Evolutionary conservation across 768 basidiomycete genomes (phyloP).

Genomic region (Amanita molliuscula): DNA sequence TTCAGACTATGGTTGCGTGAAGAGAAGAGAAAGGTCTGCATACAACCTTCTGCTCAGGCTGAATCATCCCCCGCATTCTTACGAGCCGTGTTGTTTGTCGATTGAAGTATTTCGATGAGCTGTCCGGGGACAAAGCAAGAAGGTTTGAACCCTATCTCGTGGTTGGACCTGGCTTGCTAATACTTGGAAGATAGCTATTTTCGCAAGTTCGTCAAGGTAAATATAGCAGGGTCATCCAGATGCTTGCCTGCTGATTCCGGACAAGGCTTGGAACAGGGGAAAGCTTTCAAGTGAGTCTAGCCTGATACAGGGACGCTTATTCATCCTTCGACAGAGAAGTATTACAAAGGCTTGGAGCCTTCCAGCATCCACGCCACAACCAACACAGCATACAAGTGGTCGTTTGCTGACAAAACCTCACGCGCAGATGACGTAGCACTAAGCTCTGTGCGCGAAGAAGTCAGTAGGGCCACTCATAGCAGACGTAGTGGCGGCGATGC

Average conservation of each 20-base stretch:
- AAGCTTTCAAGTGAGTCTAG: slow-evolving; percentile 47
- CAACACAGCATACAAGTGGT: slow-evolving; percentile 84
- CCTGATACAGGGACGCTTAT: slow-evolving; percentile 6
- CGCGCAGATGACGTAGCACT: slow-evolving; percentile 50
- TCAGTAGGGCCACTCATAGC: slow-evolving; percentile 36
- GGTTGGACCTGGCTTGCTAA: slow-evolving; percentile 18
- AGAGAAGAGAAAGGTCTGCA: slow-evolving; percentile 34
- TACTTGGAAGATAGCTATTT: slow-evolving; percentile 55
- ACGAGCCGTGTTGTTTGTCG: not conserved
- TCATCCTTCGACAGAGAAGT: slow-evolving; percentile 13
- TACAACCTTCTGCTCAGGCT: slow-evolving; percentile 9
- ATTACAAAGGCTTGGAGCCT: slow-evolving; percentile 48
- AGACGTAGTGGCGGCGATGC: slow-evolving; percentile 13
- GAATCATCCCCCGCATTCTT: slow-evolving; percentile 5
- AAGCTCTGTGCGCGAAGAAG: slow-evolving; percentile 47
- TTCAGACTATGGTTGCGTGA: slow-evolving; percentile 84
- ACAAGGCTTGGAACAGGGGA: slow-evolving; percentile 75
- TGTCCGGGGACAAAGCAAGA: slow-evolving; percentile 73
- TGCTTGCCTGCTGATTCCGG: not conserved
- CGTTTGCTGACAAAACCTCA: slow-evolving; percentile 60
- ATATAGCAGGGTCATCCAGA: not conserved
- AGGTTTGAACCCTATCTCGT: slow-evolving; percentile 32
- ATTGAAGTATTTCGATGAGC: slow-evolving; percentile 73
- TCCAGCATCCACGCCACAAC: slow-evolving; percentile 45
- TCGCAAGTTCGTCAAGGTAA: slow-evolving; percentile 81